Conservation (phyloP, 2,329 filamentous ascomycete species). For the Aspergillus sp. region DNA sequence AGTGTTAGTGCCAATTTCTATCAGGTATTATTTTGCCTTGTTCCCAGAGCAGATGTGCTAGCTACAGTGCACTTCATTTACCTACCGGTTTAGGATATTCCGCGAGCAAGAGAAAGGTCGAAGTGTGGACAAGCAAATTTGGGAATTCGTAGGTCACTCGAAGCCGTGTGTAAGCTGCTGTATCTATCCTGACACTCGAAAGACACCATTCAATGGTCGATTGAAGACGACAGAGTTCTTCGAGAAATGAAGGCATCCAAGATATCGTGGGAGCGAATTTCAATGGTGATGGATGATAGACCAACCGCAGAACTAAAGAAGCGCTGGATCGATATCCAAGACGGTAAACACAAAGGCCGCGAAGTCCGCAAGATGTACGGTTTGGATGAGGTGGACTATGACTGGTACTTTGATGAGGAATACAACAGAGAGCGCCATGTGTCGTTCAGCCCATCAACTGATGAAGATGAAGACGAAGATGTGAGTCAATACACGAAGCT, state of each 20-base stretch:
- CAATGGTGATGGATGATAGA: slow-evolving; percentile 20
- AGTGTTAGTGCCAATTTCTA: neutral
- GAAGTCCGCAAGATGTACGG: neutral
- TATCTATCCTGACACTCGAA: neutral
- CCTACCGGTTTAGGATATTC: neutral
- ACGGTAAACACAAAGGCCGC: neutral
- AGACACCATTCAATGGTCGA: slow-evolving; percentile 16
- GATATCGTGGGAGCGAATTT: slow-evolving; percentile 25
- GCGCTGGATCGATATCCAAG: slow-evolving; percentile 20
- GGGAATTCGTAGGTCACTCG: neutral
- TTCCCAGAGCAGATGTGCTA: neutral
- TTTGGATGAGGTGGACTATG: neutral
- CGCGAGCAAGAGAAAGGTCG: neutral
- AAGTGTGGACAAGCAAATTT: neutral
- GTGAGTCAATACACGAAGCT: slow-evolving; percentile 11
- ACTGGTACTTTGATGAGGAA: neutral
- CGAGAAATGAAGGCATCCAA: slow-evolving; percentile 20
- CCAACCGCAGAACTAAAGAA: slow-evolving; percentile 25
- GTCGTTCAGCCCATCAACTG: slow-evolving; percentile 18
- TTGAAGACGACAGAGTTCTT: slow-evolving; percentile 22
- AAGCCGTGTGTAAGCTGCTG: too few relatives aligned
- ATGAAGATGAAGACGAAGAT: slow-evolving; percentile 8
- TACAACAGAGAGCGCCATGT: slow-evolving; percentile 12
- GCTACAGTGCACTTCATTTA: neutral
- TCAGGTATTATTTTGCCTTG: neutral